These are phyloP conservation scores for Collariella sp. DNA, from an alignment of 495 filamentous ascomycete genomes.

Conservation along the genomic window DNA sequence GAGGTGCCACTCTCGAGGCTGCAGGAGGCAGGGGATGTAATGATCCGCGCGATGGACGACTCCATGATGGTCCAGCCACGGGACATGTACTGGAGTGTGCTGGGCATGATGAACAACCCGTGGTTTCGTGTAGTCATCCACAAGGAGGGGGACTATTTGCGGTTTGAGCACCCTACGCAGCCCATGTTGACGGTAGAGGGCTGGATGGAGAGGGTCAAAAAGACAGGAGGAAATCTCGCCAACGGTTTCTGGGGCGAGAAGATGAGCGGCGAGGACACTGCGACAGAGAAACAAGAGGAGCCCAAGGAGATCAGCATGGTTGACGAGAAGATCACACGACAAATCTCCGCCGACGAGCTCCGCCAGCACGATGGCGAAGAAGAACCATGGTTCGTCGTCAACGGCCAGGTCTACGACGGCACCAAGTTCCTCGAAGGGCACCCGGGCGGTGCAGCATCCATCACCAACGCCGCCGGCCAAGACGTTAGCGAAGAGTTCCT, in stretches of 20 bases:
- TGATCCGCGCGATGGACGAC: constrained; percentile 89
- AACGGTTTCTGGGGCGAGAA: constrained; percentile 88
- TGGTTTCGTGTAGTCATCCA: constrained; percentile 83
- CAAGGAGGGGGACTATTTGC: constrained; percentile 56
- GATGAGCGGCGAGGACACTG: constrained; percentile 48
- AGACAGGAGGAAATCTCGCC: constrained; percentile 67
- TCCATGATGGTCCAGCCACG: constrained; percentile 77
- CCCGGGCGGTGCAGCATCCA: constrained; percentile 84
- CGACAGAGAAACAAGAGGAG: constrained; percentile 28
- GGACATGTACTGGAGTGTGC: constrained; percentile 95
- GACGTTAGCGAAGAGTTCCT: constrained; percentile 93
- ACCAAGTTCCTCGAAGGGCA: constrained; percentile 76
- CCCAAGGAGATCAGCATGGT: constrained; percentile 73
- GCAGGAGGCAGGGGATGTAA: constrained; percentile 56
- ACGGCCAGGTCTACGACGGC: constrained; percentile 89
- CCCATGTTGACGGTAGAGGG: constrained; percentile 71
- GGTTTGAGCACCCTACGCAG: constrained; percentile 88
- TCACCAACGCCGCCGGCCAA: constrained; percentile 71
- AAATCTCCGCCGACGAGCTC: constrained; percentile 65
- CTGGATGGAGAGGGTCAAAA: constrained; percentile 97
- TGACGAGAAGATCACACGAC: constrained; percentile 53
- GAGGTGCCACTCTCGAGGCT: constrained; percentile 59
- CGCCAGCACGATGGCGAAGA: constrained; percentile 56
- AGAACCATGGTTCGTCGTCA: constrained; percentile 84
- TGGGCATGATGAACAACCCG: constrained; percentile 99